Percentiles rank a stretch among this genome's conserved stretches.
These are phyloP conservation scores for Panicum hallii DNA, from an alignment of 202 grass and related monocot genomes.

Conservation along the genomic window DNA sequence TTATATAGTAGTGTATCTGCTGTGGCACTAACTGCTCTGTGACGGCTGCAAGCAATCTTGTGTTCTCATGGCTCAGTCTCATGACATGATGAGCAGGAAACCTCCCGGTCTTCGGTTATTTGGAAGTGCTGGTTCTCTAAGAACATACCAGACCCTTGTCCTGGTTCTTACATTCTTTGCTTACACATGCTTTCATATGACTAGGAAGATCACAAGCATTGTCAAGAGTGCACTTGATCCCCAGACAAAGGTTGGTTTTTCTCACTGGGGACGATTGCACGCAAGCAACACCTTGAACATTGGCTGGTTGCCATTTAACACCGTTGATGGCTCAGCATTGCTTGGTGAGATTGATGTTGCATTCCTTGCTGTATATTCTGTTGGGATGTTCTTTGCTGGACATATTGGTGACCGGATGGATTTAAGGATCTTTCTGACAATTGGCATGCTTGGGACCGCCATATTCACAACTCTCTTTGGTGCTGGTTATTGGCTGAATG, in stretches of 20 bases:
- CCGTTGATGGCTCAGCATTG: conserved; percentile 59
- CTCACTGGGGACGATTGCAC: conserved; percentile 45
- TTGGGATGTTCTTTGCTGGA: conserved; percentile 85
- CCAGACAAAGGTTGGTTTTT: conserved; percentile 59
- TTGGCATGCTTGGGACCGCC: conserved; percentile 79
- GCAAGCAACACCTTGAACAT: conserved; percentile 26
- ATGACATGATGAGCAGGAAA: conserved; percentile 41
- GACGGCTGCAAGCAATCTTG: neutral
- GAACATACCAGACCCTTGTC: conserved; percentile 64
- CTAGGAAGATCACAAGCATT: conserved; percentile 80
- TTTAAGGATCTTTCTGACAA: conserved; percentile 72
- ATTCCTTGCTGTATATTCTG: conserved; percentile 78
- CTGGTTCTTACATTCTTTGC: conserved; percentile 82
- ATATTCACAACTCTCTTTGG: conserved; percentile 85
- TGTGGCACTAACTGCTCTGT: conserved; percentile 5
- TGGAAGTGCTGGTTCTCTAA: conserved; percentile 30
- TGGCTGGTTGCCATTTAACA: conserved; percentile 76
- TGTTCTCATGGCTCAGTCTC: conserved; percentile 46
- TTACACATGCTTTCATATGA: conserved; percentile 81
- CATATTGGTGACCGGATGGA: conserved; percentile 84
- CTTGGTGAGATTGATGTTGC: conserved; percentile 80
- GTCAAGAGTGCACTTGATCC: conserved; percentile 83
- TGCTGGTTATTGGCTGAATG: conserved; percentile 82
- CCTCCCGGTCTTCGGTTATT: conserved; percentile 51
- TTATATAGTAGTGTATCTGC: conserved; percentile 11